A percentile compares a stretch with the other conserved stretches of the same genome.
Evolutionary conservation across 2,329 filamentous ascomycete species (phyloP).

Genomic region (Berkeleyomyces rouxiae): DNA sequence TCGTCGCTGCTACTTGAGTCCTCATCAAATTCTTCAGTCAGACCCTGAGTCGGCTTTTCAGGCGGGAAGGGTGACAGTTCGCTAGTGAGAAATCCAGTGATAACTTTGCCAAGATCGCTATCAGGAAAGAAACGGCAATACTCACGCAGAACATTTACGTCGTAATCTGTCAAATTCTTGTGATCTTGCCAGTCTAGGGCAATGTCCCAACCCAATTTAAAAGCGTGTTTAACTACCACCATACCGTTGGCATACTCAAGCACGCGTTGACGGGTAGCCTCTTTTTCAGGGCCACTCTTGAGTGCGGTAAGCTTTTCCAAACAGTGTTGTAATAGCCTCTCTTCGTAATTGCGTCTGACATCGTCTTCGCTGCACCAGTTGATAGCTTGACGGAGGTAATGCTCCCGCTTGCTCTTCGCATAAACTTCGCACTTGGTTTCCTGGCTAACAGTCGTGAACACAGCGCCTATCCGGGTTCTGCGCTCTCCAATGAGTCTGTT

Average conservation of each 20-base stretch:
- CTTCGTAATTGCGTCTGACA: conserved; percentile 66
- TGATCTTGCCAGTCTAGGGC: conserved; percentile 77
- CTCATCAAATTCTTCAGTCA: conserved; percentile 26
- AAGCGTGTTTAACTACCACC: conserved; percentile 91
- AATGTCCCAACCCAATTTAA: conserved; percentile 78
- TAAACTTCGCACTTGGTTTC: conserved; percentile 83
- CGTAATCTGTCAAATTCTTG: conserved; percentile 57
- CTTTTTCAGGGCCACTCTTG: conserved; percentile 47
- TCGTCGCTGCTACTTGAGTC: conserved; percentile 36
- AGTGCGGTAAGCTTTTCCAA: conserved; percentile 62
- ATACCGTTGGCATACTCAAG: conserved; percentile 70
- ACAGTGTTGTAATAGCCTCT: conserved; percentile 69
- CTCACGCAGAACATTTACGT: conserved; percentile 58
- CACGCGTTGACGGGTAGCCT: conserved; percentile 53
- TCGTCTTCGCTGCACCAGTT: conserved; percentile 86
- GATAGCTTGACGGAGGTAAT: conserved; percentile 66
- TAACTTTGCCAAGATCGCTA: conserved; percentile 62
- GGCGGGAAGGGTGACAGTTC: conserved; percentile 66
- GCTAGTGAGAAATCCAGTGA: conserved; percentile 69
- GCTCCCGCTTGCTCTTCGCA: conserved; percentile 56
- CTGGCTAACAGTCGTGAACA: conserved; percentile 62
- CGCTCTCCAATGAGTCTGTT: conserved; percentile 82
- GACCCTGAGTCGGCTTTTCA: conserved; percentile 15
- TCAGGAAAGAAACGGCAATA: conserved; percentile 76
- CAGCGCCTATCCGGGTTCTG: conserved; percentile 71